phyloP scores from a whole-genome alignment of 176 grass and related monocot genomes.

The Hyparrhenia diplandra region DNA sequence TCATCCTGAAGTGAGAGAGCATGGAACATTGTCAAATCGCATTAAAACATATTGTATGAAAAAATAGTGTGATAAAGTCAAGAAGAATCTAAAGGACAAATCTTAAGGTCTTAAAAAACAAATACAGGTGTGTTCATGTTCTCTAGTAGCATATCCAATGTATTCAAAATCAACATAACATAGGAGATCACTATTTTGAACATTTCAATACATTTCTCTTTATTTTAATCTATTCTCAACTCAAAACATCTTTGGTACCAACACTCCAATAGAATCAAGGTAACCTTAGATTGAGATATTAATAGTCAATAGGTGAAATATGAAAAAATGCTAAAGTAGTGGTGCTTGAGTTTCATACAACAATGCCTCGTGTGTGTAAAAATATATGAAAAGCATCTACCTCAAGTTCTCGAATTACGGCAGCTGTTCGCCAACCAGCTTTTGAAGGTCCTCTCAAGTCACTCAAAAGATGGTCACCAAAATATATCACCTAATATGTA shows the following conservation, averaged over 20 bases:
- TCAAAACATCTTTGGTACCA: not conserved
- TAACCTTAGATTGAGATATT: not conserved
- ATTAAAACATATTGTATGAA: not conserved
- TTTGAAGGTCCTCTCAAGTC: slow-evolving; percentile 97
- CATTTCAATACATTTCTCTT: not conserved
- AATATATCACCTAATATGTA: slow-evolving; percentile 84
- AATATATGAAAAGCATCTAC: slow-evolving; percentile 26
- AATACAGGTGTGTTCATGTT: not conserved
- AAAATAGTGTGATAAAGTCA: not conserved
- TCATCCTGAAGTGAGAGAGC: slow-evolving; percentile 61
- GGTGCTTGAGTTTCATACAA: slow-evolving; percentile 1
- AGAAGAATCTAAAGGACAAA: not conserved
- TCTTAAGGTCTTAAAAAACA: not conserved
- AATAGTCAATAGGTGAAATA: slow-evolving; percentile 10
- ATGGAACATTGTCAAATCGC: slow-evolving; percentile 14
- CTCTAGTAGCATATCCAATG: slow-evolving; percentile 5
- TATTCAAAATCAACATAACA: not conserved
- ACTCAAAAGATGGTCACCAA: slow-evolving; percentile 95
- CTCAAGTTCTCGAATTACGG: slow-evolving; percentile 95
- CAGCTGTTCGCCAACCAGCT: slow-evolving; percentile 97
- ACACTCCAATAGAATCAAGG: slow-evolving; percentile 4
- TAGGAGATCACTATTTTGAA: slow-evolving; percentile 2
- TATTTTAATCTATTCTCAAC: not conserved
- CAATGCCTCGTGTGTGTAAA: not conserved
- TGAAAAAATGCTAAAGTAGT: not conserved